Conservation (phyloP, 2,329 filamentous ascomycete genomes). For the Fusarium hostae region DNA sequence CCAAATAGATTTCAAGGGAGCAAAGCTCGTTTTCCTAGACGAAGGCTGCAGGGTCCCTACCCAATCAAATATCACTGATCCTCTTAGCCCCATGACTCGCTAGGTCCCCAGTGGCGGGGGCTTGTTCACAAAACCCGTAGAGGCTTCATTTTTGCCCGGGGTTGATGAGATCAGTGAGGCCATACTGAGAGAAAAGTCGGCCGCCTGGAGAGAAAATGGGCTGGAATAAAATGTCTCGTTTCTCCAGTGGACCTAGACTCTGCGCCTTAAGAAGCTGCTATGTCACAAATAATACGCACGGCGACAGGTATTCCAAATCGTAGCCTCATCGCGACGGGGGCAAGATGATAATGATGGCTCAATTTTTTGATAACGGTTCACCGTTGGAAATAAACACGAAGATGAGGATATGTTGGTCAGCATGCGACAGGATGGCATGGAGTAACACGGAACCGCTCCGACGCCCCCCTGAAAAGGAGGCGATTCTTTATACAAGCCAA, state of each 20-base stretch:
- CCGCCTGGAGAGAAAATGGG: constrained; percentile 27
- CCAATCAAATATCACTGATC: constrained; percentile 40
- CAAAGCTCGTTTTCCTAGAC: constrained; percentile 46
- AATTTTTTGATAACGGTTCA: background rate
- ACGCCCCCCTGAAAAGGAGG: background rate
- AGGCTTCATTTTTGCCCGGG: constrained; percentile 28
- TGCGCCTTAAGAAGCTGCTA: constrained; percentile 28
- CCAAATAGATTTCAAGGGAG: constrained; percentile 45
- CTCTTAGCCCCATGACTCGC: constrained; percentile 45
- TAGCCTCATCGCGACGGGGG: constrained; percentile 33
- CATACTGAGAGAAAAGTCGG: constrained; percentile 38
- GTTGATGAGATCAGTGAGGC: constrained; percentile 41
- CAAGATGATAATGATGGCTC: background rate
- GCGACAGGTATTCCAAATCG: constrained; percentile 21
- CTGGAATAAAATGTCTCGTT: constrained; percentile 21
- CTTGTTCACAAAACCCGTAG: constrained; percentile 33
- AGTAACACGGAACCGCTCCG: background rate
- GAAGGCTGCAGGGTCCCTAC: constrained; percentile 38
- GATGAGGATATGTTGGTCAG: constrained; percentile 14
- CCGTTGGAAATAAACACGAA: background rate
- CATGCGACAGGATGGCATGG: background rate
- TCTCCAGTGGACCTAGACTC: constrained; percentile 14
- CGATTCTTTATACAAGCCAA: background rate
- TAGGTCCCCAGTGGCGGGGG: constrained; percentile 41
- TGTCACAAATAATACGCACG: constrained; percentile 37